A percentile compares a stretch with the other conserved stretches of the same genome.
phyloP scores from a whole-genome alignment of 768 basidiomycete species.

The Naganishia vishniacii region DNA sequence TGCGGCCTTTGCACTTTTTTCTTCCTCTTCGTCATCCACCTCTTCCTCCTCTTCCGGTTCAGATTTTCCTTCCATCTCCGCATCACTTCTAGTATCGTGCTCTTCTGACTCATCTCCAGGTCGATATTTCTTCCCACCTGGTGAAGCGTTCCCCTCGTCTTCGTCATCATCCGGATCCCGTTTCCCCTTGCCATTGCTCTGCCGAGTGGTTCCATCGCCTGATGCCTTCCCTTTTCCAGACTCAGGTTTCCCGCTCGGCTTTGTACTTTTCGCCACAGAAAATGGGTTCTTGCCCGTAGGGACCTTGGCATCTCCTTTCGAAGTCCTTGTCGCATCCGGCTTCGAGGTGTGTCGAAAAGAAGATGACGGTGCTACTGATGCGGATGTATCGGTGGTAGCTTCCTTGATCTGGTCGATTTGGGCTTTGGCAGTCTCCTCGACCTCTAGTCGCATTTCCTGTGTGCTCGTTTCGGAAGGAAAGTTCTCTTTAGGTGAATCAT shows the following conservation, averaged over 20 bases:
- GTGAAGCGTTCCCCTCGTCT: conserved; percentile 53
- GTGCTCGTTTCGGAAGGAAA: not conserved
- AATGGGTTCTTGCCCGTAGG: conserved; percentile 3
- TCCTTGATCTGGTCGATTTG: conserved; percentile 23
- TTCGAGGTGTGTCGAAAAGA: not conserved
- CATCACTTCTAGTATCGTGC: conserved; percentile 25
- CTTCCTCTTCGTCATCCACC: conserved; percentile 21
- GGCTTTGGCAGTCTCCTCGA: conserved; percentile 17
- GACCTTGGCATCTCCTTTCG: not conserved
- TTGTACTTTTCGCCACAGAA: conserved; percentile 27
- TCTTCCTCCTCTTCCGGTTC: conserved; percentile 20
- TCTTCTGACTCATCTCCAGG: conserved; percentile 56
- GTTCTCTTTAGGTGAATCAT: not conserved
- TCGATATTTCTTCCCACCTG: conserved; percentile 65
- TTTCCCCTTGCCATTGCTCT: conserved; percentile 29
- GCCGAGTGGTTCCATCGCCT: not conserved
- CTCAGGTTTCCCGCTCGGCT: conserved; percentile 6
- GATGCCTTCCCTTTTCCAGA: conserved; percentile 17
- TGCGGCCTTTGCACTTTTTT: conserved; percentile 14
- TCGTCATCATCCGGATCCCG: conserved; percentile 29
- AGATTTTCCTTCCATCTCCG: conserved; percentile 20
- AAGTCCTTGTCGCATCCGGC: not conserved
- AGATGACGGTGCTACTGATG: not conserved
- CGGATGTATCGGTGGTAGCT: not conserved
- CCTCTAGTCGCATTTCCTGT: conserved; percentile 11